Conservation (phyloP, 495 filamentous ascomycete genomes). For the Paragyromitra xinjiangensis region DNA sequence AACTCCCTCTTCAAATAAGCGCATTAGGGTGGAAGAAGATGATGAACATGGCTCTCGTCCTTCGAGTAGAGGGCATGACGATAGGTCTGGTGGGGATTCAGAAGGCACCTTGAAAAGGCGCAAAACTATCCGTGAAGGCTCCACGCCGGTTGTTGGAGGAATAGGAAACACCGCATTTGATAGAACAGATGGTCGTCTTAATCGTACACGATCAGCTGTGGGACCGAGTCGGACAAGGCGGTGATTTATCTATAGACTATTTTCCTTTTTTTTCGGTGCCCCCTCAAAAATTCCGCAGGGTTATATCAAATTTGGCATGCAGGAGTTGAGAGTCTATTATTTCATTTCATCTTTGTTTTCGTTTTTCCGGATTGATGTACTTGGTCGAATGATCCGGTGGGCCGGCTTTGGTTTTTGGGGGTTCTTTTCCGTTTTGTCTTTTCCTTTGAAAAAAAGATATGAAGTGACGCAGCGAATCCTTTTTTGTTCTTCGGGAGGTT, state of each 20-base stretch:
- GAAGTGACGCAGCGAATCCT: constrained; percentile 57
- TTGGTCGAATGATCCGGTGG: constrained; percentile 54
- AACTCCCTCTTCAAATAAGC: constrained; percentile 70
- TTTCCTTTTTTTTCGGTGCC: constrained; percentile 37
- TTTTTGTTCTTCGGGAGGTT: constrained; percentile 50
- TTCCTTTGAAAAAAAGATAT: constrained; percentile 57
- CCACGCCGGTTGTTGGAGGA: constrained; percentile 57
- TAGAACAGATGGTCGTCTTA: constrained; percentile 54
- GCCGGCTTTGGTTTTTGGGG: constrained; percentile 53
- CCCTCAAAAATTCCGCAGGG: constrained; percentile 54
- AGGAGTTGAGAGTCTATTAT: constrained; percentile 56
- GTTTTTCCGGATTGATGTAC: constrained; percentile 51
- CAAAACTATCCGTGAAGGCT: constrained; percentile 76
- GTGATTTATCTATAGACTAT: constrained; percentile 53
- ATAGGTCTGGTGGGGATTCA: constrained; percentile 51
- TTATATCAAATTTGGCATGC: constrained; percentile 56
- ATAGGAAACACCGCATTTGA: constrained; percentile 53
- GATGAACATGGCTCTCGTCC: constrained; percentile 76
- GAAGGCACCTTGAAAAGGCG: constrained; percentile 77
- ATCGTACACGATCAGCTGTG: constrained; percentile 55
- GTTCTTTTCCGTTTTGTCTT: constrained; percentile 56
- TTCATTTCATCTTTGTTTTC: constrained; percentile 50
- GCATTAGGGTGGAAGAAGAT: constrained; percentile 80
- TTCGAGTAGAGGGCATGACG: constrained; percentile 65
- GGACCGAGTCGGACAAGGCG: constrained; percentile 46